Percentiles rank a stretch among this genome's conserved stretches.
phyloP scores from a whole-genome alignment of 2,329 filamentous ascomycete species.

The Aspergillus pseudoterreus region DNA sequence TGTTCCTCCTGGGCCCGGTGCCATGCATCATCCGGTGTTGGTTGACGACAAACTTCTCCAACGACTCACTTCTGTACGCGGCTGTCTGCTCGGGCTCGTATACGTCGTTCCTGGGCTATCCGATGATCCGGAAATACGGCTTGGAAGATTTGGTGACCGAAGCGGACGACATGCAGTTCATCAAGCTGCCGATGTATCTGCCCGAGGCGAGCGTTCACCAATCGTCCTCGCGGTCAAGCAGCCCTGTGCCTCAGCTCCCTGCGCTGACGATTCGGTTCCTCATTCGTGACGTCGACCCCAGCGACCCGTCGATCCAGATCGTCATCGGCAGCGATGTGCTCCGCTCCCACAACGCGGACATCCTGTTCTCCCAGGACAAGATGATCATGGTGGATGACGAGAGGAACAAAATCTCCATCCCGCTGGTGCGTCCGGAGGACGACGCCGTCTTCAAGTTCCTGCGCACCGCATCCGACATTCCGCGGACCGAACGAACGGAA shows the following conservation, averaged over 20 bases:
- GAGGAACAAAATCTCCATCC: conserved; percentile 80
- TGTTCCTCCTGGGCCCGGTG: conserved; percentile 82
- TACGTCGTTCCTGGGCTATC: conserved; percentile 74
- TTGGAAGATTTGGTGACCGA: conserved; percentile 64
- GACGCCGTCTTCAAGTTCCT: conserved; percentile 76
- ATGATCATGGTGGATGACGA: conserved; percentile 85
- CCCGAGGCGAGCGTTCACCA: conserved; percentile 80
- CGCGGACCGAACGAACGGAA: conserved; percentile 7
- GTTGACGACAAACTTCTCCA: conserved; percentile 86
- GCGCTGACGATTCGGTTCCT: conserved; percentile 77
- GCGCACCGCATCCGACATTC: conserved; percentile 50
- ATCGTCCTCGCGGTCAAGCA: conserved; percentile 67
- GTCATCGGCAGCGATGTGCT: conserved; percentile 88
- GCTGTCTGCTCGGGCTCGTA: conserved; percentile 90
- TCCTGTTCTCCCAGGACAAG: conserved; percentile 87
- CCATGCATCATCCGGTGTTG: conserved; percentile 95
- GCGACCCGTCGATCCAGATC: conserved; percentile 66
- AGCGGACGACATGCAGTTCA: conserved; percentile 62
- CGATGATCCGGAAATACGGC: conserved; percentile 70
- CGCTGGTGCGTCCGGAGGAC: conserved; percentile 88
- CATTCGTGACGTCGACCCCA: conserved; percentile 54
- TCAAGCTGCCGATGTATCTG: conserved; percentile 80
- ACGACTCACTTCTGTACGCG: conserved; percentile 83
- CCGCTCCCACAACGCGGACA: conserved; percentile 79
- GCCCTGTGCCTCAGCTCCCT: conserved; percentile 74